phyloP scores from a whole-genome alignment of 2,329 filamentous ascomycete genomes.

The Coniochaeta sp. region DNA sequence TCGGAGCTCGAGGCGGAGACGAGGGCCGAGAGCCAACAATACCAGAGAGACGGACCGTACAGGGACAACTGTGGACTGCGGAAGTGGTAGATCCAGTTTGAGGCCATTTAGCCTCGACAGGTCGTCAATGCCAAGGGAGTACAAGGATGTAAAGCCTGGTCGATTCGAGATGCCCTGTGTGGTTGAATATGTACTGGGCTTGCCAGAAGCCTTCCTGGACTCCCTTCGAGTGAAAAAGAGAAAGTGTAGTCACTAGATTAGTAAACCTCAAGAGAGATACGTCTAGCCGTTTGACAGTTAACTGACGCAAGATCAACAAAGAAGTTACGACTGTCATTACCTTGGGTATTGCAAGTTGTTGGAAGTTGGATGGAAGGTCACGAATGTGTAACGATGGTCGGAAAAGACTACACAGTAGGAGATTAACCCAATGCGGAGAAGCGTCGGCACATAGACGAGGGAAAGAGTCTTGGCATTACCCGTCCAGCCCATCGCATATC shows the following conservation, averaged over 20 bases:
- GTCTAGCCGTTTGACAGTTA: neutral
- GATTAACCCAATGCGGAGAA: slow-evolving; percentile 1
- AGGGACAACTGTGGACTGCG: neutral
- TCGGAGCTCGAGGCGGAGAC: neutral
- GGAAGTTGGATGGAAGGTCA: neutral
- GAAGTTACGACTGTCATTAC: neutral
- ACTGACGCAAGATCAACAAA: neutral
- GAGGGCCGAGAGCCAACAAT: neutral
- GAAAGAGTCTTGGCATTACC: slow-evolving; percentile 1
- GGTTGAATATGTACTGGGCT: neutral
- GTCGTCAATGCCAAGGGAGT: neutral
- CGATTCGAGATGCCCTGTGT: neutral
- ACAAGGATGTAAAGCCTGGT: neutral
- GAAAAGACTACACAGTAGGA: neutral
- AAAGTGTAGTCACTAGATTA: no score
- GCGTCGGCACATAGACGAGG: neutral
- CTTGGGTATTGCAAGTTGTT: neutral
- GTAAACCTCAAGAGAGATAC: neutral
- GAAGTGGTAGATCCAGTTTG: neutral
- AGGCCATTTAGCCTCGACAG: neutral
- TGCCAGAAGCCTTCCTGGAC: neutral
- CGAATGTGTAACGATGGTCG: neutral
- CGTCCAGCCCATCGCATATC: neutral
- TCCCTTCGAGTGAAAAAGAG: no score
- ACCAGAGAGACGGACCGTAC: neutral